Evolutionary conservation across 2,329 filamentous ascomycete genomes (phyloP).

Genomic region (Chrysosporium keratinophilum): DNA sequence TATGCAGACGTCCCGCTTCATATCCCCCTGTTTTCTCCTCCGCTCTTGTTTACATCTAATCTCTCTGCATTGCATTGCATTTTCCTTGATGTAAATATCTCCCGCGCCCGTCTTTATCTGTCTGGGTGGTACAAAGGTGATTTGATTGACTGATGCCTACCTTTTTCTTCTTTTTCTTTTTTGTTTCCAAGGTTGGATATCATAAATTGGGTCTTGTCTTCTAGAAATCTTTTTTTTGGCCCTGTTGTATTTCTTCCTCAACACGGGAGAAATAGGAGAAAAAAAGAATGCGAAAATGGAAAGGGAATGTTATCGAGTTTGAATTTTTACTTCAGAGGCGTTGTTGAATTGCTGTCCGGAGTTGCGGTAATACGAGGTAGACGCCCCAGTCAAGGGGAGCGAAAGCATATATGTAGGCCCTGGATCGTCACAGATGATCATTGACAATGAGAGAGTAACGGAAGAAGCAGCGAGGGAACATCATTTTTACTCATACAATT

Average conservation of each 20-base stretch:
- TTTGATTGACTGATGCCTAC: neutral
- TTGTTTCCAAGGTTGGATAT: neutral
- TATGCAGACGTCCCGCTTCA: neutral
- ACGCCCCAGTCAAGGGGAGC: too few relatives aligned
- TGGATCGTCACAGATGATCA: too few relatives aligned
- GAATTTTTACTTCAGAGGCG: too few relatives aligned
- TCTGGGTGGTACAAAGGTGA: neutral
- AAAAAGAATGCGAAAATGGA: neutral
- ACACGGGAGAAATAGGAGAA: too few relatives aligned
- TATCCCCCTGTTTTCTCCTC: neutral
- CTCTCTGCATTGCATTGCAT: neutral
- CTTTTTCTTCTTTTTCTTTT: neutral
- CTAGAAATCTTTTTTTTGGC: neutral
- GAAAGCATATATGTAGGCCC: too few relatives aligned
- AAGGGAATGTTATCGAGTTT: neutral
- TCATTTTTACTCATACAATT: conserved; percentile 1
- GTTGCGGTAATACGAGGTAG: too few relatives aligned
- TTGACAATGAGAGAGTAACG: too few relatives aligned
- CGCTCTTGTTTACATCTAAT: neutral
- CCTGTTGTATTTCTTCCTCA: neutral
- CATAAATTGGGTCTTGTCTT: conserved; percentile 4
- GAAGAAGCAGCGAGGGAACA: neutral
- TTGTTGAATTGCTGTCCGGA: too few relatives aligned
- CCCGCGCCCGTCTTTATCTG: neutral
- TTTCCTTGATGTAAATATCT: neutral